Conservation (phyloP, 2,329 filamentous ascomycete genomes). For the Diaporthe sp. region DNA sequence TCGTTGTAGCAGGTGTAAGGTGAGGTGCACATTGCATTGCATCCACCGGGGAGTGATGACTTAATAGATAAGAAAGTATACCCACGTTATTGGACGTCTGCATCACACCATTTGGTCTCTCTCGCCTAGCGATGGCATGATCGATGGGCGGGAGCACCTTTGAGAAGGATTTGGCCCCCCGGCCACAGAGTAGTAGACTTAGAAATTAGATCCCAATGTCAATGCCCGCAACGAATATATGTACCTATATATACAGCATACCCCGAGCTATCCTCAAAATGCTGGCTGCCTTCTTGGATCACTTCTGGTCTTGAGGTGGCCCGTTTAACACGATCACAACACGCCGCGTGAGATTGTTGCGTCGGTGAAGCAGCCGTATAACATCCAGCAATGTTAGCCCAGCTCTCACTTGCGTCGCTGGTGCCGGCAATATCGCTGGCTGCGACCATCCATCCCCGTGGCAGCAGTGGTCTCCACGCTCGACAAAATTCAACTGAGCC, state of each 20-base stretch:
- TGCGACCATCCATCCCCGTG: neutral
- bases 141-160: neutral
- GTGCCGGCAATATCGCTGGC: constrained; percentile 1
- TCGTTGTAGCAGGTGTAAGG: constrained; percentile 18
- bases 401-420: neutral
- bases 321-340: neutral
- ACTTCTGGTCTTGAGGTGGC: neutral
- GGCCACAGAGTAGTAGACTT: neutral
- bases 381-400: neutral
- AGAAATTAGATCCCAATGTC: neutral
- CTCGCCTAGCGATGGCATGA: constrained; percentile 1
- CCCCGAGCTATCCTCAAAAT: neutral
- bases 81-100: constrained; percentile 13
- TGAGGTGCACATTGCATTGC: neutral
- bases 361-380: neutral
- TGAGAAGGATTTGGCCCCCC: neutral
- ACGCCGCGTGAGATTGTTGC: neutral
- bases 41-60: constrained; percentile 14
- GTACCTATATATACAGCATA: neutral
- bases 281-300: rapidly evolving
- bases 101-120: neutral
- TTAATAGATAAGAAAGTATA: constrained; percentile 18
- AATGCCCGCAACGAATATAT: neutral
- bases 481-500: constrained; percentile 29
- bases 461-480: neutral